Base-by-base conservation (phyloP, 2,329 filamentous ascomycete species). In the Stachybotrys chlorohalonatus region DNA sequence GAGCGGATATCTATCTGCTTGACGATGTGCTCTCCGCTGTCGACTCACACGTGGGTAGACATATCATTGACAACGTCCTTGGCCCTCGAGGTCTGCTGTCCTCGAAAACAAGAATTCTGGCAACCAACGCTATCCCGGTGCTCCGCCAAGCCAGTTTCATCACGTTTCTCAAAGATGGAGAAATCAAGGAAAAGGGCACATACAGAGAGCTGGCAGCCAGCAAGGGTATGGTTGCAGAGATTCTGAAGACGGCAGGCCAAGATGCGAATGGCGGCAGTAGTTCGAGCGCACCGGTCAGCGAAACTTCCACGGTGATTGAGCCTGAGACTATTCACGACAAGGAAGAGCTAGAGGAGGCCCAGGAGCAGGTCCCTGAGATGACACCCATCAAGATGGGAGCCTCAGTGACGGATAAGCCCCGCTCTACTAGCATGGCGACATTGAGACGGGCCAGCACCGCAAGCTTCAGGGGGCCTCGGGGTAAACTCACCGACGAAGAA, bases 21-120 rank as follows among this genome's bases (percentile, higher is more conserved):
- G 94, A 99, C 62, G 94, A 99, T 68, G 89, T 92, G 57, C 79
- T 99, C 11, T 97, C 93, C 15, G 94, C 95, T 1, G 94, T 99
- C n/a, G 94, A 99, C 72, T 93, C 95, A 60, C 94, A 99, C 66
- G 94, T 99, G 56, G 94, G 94, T 52, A 83, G 90, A 59, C 94
- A 99, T 72, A 81, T 99, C 55, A 96, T 96, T 64, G 89, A 97
- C 67, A 90, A 94, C 58, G 94, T 99, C 1, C 82, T 99, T 42
- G 94, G 94, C 11, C 79, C 87, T 5, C 87, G 86, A 58, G 94
- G 94, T 60, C 76, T 99, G 7, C 79, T 99, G 30, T 81, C 78
- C 52, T 83, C 86, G 46, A 97, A 97, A 73, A 96, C 93, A 7
- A 85, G 93, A 60, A 89, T 99, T 54, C 78, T 99, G 52, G 92